These are phyloP conservation scores for Dipodascopsis uninucleata DNA, from an alignment of 805 yeast genomes.

Conservation along the genomic window DNA sequence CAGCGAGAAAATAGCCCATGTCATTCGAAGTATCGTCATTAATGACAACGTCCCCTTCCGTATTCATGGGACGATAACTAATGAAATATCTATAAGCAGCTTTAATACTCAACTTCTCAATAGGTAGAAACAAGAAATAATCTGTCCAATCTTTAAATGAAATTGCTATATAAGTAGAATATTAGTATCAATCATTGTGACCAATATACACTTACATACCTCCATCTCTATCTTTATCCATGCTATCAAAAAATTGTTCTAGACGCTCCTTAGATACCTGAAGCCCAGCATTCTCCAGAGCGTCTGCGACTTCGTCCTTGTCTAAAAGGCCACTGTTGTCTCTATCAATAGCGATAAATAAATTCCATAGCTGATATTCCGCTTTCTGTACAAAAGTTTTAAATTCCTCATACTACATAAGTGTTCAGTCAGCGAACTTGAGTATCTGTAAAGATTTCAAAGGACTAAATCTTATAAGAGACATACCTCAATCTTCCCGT, in stretches of 20 bases:
- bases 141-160: conserved; percentile 85
- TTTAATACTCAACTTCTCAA: conserved; percentile 48
- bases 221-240: conserved; percentile 41
- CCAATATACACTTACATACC: conserved; percentile 34
- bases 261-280: conserved; percentile 52
- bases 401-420: conserved; percentile 28
- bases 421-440: conserved; percentile 16
- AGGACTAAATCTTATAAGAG: neutral
- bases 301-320: conserved; percentile 61
- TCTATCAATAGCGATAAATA: conserved; percentile 32
- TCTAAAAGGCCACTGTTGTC: conserved; percentile 39
- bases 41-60: conserved; percentile 90
- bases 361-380: conserved; percentile 27
- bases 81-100: conserved; percentile 79
- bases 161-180: conserved; percentile 36
- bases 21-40: conserved; percentile 77
- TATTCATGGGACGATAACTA: conserved; percentile 75
- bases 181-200: conserved; percentile 46
- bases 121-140: conserved; percentile 76
- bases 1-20: conserved; percentile 87
- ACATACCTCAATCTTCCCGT: conserved; percentile 23
- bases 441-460: conserved; percentile 1
- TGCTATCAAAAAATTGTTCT: conserved; percentile 51
- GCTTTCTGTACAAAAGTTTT: conserved; percentile 30
- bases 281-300: conserved; percentile 55